These are phyloP conservation scores for Cladosporium sp. DNA, from an alignment of 2,329 filamentous ascomycete species.

Conservation along the genomic window DNA sequence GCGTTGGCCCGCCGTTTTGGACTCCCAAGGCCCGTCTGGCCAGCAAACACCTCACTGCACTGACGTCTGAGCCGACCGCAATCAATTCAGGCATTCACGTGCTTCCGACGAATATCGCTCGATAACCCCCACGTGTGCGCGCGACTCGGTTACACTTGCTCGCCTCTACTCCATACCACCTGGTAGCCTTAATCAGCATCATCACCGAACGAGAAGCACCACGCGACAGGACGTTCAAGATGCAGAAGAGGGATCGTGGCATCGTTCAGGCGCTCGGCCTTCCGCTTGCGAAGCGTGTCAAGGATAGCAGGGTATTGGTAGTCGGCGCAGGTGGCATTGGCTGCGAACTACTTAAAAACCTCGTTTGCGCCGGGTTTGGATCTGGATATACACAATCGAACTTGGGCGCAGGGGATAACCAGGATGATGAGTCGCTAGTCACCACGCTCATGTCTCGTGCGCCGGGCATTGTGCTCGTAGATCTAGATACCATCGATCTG, in stretches of 20 bases:
- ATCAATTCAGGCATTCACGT: neutral
- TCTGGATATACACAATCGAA: slow-evolving; percentile 13
- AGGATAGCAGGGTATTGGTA: slow-evolving; percentile 60
- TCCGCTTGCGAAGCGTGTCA: slow-evolving; percentile 48
- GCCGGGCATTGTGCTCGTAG: slow-evolving; percentile 80
- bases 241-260: slow-evolving; percentile 45
- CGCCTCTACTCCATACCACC: neutral
- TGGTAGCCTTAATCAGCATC: neutral
- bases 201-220: neutral
- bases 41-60: neutral
- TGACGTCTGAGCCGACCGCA: neutral
- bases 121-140: neutral
- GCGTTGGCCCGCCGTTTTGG: neutral
- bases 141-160: neutral
- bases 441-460: slow-evolving; percentile 15
- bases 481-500: slow-evolving; percentile 96
- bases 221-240: slow-evolving; percentile 23
- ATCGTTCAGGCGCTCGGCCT: slow-evolving; percentile 63
- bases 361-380: slow-evolving; percentile 85
- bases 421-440: neutral
- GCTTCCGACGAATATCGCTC: neutral
- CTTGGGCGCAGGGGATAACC: neutral
- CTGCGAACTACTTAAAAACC: slow-evolving; percentile 95
- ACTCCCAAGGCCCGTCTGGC: neutral
- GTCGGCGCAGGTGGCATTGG: slow-evolving; percentile 96